Evolutionary conservation across 306 rosid genomes (phyloP).

Genomic region (Begonia masoniana): DNA sequence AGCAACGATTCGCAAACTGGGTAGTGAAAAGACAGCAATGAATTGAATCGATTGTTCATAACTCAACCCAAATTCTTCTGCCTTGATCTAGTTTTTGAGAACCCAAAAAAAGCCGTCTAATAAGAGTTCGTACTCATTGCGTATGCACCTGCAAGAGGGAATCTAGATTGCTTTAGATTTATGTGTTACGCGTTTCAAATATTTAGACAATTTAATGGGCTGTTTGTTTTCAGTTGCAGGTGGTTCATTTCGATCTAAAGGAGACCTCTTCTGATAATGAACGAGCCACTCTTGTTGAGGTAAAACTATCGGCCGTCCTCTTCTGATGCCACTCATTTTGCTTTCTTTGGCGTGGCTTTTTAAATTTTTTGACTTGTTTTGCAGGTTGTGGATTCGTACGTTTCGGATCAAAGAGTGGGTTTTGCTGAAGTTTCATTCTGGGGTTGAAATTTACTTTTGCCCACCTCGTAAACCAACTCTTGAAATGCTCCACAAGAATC

Average conservation of each 20-base stretch:
- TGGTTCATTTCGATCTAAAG: conserved; percentile 47
- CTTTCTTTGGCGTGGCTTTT: neutral
- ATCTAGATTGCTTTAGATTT: too few relatives aligned
- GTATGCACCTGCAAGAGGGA: too few relatives aligned
- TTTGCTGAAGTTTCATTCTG: conserved; percentile 60
- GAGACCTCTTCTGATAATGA: conserved; percentile 29
- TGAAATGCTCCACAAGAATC: conserved; percentile 61
- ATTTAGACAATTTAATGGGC: too few relatives aligned
- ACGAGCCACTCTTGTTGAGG: conserved; percentile 44
- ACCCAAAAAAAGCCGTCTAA: too few relatives aligned
- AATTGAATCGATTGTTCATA: too few relatives aligned
- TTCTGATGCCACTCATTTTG: neutral
- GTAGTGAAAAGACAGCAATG: too few relatives aligned
- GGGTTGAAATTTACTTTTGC: conserved; percentile 81
- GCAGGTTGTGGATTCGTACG: conserved; percentile 66
- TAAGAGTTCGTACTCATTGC: too few relatives aligned
- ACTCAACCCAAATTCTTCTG: too few relatives aligned
- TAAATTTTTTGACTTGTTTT: neutral
- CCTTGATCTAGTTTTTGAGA: too few relatives aligned
- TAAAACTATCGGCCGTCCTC: conserved; percentile 4
- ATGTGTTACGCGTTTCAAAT: too few relatives aligned
- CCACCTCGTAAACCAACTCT: conserved; percentile 62
- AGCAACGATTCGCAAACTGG: too few relatives aligned
- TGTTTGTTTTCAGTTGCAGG: conserved; percentile 25
- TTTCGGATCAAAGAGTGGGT: conserved; percentile 69